A percentile compares a stretch with the other conserved stretches of the same genome.
These are phyloP conservation scores for Collybiopsis confluens DNA, from an alignment of 768 basidiomycete genomes.

Conservation along the genomic window DNA sequence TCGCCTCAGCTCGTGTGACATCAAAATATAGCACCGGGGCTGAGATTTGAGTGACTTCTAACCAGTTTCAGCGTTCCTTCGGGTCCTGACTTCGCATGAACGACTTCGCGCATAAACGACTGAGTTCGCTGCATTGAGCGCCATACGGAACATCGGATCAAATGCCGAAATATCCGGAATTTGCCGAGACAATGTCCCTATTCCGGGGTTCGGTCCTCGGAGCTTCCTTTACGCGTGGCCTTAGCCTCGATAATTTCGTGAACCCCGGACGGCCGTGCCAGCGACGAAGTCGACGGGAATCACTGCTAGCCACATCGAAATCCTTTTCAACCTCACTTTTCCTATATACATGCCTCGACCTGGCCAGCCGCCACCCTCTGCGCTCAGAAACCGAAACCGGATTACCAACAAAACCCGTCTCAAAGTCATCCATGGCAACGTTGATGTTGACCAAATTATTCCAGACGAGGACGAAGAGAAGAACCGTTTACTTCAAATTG, in stretches of 20 bases:
- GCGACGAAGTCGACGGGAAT: not conserved
- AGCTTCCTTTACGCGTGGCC: conserved; percentile 1
- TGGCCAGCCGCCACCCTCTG: conserved; percentile 31
- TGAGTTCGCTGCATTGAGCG: no score
- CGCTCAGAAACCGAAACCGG: conserved; percentile 82
- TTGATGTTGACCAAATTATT: conserved; percentile 75
- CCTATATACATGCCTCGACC: conserved; percentile 4
- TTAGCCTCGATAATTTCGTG: not conserved
- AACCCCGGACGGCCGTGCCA: not conserved
- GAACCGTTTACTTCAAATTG: conserved; percentile 69
- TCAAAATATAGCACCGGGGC: no score
- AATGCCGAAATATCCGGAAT: no score
- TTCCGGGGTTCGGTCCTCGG: not conserved
- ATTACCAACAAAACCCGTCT: conserved; percentile 92
- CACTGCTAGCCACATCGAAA: not conserved
- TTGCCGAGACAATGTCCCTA: not conserved
- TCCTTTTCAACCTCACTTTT: not conserved
- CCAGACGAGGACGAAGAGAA: conserved; percentile 87
- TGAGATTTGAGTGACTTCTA: no score
- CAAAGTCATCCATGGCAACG: conserved; percentile 75
- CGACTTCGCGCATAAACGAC: no score
- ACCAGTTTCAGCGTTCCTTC: no score
- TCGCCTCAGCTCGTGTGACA: no score
- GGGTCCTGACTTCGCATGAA: no score
- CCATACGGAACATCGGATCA: no score